These are phyloP conservation scores for Mallotus repandus DNA, from an alignment of 441 rosid species.

Conservation along the genomic window DNA sequence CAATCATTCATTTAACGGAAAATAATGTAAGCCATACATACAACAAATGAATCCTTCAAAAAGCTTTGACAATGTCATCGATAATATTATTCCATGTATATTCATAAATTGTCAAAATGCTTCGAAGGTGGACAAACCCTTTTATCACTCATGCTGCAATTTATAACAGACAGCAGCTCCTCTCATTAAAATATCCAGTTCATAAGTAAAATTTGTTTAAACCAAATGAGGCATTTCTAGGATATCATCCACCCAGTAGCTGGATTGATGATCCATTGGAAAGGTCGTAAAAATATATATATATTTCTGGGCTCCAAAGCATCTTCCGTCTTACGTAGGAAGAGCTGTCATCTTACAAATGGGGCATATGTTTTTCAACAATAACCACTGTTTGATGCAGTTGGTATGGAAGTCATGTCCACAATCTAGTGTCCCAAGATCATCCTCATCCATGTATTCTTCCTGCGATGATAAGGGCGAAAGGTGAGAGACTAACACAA, in stretches of 20 bases:
- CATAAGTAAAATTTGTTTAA: conserved; percentile 17
- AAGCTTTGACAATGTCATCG: conserved; percentile 12
- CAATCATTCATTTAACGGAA: neutral
- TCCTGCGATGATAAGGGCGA: conserved; percentile 46
- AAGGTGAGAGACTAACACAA: conserved; percentile 1
- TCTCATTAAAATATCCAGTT: conserved; percentile 22
- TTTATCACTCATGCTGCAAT: conserved; percentile 25
- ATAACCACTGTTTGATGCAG: conserved; percentile 87
- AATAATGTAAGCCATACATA: neutral
- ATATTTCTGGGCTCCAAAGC: neutral
- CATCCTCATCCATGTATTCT: conserved; percentile 61
- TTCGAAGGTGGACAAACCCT: conserved; percentile 7
- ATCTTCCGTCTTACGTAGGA: conserved; percentile 26
- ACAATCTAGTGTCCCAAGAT: conserved; percentile 72
- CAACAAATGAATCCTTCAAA: neutral
- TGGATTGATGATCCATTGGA: conserved; percentile 19
- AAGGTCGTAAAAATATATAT: conserved; percentile 3
- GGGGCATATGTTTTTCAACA: conserved; percentile 81
- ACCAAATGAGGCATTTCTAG: conserved; percentile 3
- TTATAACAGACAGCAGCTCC: conserved; percentile 18
- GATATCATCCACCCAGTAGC: conserved; percentile 23
- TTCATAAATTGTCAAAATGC: conserved; percentile 12
- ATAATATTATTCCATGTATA: conserved; percentile 18
- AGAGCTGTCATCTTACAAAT: conserved; percentile 80
- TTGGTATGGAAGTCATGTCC: conserved; percentile 73